These are phyloP conservation scores for Xylaria grammica DNA, from an alignment of 495 filamentous ascomycete species.

Conservation along the genomic window DNA sequence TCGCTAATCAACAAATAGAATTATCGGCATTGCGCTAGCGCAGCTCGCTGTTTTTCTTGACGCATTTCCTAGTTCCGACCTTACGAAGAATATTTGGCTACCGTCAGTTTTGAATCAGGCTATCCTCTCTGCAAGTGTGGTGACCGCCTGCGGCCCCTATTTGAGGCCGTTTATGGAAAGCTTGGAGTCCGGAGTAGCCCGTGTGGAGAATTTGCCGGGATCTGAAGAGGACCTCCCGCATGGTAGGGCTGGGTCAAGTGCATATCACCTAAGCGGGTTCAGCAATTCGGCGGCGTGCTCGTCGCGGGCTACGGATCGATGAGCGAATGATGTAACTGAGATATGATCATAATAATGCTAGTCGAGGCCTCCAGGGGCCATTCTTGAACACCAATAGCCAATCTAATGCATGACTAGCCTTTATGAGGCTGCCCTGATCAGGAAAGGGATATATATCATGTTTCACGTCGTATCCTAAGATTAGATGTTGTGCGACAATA, in stretches of 20 bases:
- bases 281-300: constrained; percentile 19
- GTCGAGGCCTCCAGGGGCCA: constrained; percentile 4
- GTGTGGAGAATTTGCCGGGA: constrained; percentile 39
- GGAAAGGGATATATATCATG: constrained; percentile 1
- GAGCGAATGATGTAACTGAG: background rate
- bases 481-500: background rate
- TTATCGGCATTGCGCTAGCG: constrained; percentile 22
- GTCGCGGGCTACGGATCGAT: constrained; percentile 5
- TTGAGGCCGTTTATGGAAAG: constrained; percentile 54
- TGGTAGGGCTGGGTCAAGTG: constrained; percentile 40
- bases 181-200: constrained; percentile 49
- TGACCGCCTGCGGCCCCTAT: constrained; percentile 52
- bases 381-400: background rate
- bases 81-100: constrained; percentile 37
- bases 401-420: background rate
- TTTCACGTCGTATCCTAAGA: background rate
- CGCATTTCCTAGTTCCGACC: constrained; percentile 23
- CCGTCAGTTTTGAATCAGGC: constrained; percentile 43
- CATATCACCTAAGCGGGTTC: constrained; percentile 39
- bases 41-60: constrained; percentile 40
- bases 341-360: background rate
- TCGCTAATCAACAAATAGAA: constrained; percentile 25
- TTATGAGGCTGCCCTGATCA: background rate
- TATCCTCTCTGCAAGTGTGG: constrained; percentile 44
- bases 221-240: constrained; percentile 19